phyloP scores from a whole-genome alignment of 768 basidiomycete species.

The Trametes gibbosa region DNA sequence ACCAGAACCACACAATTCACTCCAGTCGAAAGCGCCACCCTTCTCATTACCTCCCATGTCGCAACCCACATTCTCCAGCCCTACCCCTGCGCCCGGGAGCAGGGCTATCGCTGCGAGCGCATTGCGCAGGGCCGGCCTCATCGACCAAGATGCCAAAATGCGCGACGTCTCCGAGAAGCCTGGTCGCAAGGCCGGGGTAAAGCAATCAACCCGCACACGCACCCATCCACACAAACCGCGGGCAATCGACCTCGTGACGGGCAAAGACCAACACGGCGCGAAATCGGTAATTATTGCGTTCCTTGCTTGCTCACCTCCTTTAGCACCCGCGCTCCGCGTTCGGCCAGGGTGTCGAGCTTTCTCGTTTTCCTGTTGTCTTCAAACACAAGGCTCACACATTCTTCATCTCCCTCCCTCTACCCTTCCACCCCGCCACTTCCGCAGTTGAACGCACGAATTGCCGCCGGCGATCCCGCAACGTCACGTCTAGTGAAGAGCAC shows the following conservation, averaged over 20 bases:
- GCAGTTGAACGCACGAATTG: constrained; percentile 43
- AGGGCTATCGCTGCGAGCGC: constrained; percentile 59
- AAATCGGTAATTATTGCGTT: constrained; percentile 62
- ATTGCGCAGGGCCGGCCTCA: constrained; percentile 69
- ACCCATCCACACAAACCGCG: constrained; percentile 62
- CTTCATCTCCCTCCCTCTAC: constrained; percentile 27
- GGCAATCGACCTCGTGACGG: constrained; percentile 51
- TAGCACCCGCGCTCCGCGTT: constrained; percentile 18
- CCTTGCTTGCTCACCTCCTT: constrained; percentile 29
- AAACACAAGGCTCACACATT: constrained; percentile 39
- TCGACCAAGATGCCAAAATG: constrained; percentile 75
- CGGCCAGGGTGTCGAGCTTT: constrained; percentile 19
- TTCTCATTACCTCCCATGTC: constrained; percentile 14
- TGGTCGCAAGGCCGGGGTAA: constrained; percentile 66
- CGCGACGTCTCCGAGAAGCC: constrained; percentile 66
- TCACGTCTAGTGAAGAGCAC: constrained; percentile 4
- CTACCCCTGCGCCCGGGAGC: constrained; percentile 56
- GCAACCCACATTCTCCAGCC: constrained; percentile 54
- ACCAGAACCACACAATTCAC: constrained; percentile 7
- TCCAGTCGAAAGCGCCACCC: constrained; percentile 13
- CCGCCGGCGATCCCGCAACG: constrained; percentile 37
- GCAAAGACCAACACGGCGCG: constrained; percentile 44
- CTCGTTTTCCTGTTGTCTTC: constrained; percentile 30
- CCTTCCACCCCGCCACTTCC: constrained; percentile 26
- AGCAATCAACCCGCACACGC: constrained; percentile 42